Evolutionary conservation across 2,329 filamentous ascomycete species (phyloP).

Genomic region (Fusarium udum): DNA sequence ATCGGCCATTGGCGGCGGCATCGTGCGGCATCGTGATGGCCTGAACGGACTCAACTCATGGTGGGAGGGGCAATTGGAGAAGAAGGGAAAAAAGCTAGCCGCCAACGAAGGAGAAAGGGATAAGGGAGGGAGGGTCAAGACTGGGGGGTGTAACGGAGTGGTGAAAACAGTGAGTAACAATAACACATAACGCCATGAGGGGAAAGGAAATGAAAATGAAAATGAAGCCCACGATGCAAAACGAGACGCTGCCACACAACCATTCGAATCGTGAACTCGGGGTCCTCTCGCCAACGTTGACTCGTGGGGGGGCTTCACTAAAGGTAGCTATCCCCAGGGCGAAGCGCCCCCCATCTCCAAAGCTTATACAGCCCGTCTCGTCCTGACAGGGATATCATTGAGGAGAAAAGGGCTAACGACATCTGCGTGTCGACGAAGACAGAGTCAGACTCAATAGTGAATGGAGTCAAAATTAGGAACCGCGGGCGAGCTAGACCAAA

Average conservation of each 20-base stretch:
- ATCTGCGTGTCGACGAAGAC: constrained; percentile 10
- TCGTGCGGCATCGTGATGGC: constrained; percentile 21
- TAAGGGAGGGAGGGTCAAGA: constrained; percentile 9
- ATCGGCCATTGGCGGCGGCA: constrained; percentile 22
- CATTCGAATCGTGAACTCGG: constrained; percentile 1
- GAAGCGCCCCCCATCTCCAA: constrained; percentile 14
- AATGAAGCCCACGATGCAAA: constrained; percentile 28
- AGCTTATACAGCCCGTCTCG: constrained; percentile 20
- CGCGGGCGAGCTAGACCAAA: constrained; percentile 10
- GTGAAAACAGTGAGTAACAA: not conserved
- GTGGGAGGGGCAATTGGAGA: constrained; percentile 38
- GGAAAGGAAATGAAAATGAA: not conserved
- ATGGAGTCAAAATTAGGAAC: constrained; percentile 9
- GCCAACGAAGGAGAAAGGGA: constrained; percentile 5
- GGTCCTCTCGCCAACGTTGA: not conserved
- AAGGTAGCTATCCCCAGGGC: constrained; percentile 17
- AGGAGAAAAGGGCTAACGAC: constrained; percentile 2
- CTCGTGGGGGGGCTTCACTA: not conserved
- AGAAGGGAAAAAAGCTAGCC: not conserved
- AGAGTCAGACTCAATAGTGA: constrained; percentile 11
- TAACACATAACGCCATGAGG: not conserved
- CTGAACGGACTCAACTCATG: constrained; percentile 10
- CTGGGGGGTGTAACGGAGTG: constrained; percentile 18
- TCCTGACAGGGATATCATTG: constrained; percentile 20
- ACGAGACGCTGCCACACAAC: constrained; percentile 20